Evolutionary conservation across 106 monocot species (phyloP).

Genomic region (Acorus calamus): DNA sequence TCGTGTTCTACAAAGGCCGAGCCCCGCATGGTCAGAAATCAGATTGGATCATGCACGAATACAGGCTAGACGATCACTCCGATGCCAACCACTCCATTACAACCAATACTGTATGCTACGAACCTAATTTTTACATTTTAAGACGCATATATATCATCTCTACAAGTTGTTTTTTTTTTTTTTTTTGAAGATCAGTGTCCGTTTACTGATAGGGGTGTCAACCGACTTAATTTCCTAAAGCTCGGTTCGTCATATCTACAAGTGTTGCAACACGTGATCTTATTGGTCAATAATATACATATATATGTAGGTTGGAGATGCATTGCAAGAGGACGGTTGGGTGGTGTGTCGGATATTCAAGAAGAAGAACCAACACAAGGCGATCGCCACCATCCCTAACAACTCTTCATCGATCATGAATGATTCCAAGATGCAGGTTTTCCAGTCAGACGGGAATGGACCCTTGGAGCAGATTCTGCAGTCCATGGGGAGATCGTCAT

Average conservation of each 20-base stretch:
- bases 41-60: conserved; percentile 99
- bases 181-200: too few species aligned
- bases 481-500: conserved; percentile 43
- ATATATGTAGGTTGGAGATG: conserved; percentile 11
- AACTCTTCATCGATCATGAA: conserved; percentile 19
- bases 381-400: conserved; percentile 18
- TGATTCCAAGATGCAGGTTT: conserved; percentile 22
- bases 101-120: conserved; percentile 4
- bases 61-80: conserved; percentile 63
- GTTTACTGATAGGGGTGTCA: too few species aligned
- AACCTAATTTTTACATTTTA: too few species aligned
- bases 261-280: too few species aligned
- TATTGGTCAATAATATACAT: too few species aligned
- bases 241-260: too few species aligned
- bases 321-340: conserved; percentile 76
- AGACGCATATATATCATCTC: too few species aligned
- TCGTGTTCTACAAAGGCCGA: conserved; percentile 90
- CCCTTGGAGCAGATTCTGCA: conserved; percentile 76
- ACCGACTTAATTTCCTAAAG: too few species aligned
- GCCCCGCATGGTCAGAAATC: conserved; percentile 94
- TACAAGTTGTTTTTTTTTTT: too few species aligned
- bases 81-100: conserved; percentile 27
- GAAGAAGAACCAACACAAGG: conserved; percentile 76
- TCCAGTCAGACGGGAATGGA: conserved; percentile 29
- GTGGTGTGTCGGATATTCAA: conserved; percentile 96